phyloP scores from a whole-genome alignment of 768 basidiomycete genomes.

The Pulveroboletus sp. region DNA sequence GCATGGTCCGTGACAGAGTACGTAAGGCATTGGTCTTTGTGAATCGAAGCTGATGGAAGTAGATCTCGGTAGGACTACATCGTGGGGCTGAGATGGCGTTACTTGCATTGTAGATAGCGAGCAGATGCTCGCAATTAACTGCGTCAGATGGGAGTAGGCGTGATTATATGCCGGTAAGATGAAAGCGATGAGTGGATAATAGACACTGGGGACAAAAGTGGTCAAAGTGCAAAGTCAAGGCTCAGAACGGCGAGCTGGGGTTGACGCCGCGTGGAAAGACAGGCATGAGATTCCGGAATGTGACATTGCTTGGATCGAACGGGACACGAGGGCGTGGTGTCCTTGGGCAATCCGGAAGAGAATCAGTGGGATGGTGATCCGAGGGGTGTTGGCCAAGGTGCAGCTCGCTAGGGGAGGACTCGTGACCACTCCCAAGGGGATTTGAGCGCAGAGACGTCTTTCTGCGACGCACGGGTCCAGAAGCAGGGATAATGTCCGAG shows the following conservation, averaged over 20 bases:
- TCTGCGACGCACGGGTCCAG: conserved; percentile 56
- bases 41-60: conserved; percentile 7
- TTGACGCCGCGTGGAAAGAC: conserved; percentile 36
- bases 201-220: not conserved
- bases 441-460: conserved; percentile 50
- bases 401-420: conserved; percentile 9
- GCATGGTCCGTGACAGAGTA: conserved; percentile 29
- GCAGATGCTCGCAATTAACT: conserved; percentile 26
- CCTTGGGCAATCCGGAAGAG: conserved; percentile 18
- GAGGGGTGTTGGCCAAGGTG: conserved; percentile 18
- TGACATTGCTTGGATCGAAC: conserved; percentile 45
- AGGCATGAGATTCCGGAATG: conserved; percentile 61
- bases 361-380: conserved; percentile 29
- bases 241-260: conserved; percentile 12
- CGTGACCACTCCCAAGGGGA: conserved; percentile 36
- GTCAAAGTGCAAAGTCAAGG: not conserved
- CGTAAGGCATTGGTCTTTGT: conserved; percentile 17
- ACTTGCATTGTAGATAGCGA: conserved; percentile 19
- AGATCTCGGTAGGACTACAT: conserved; percentile 28
- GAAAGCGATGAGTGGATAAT: conserved; percentile 8
- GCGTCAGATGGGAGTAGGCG: conserved; percentile 23
- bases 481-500: conserved; percentile 24
- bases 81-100: conserved; percentile 23
- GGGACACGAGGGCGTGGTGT: conserved; percentile 34
- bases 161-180: conserved; percentile 30